phyloP scores from a whole-genome alignment of 345 rosid species.

The Barbarea vulgaris region DNA sequence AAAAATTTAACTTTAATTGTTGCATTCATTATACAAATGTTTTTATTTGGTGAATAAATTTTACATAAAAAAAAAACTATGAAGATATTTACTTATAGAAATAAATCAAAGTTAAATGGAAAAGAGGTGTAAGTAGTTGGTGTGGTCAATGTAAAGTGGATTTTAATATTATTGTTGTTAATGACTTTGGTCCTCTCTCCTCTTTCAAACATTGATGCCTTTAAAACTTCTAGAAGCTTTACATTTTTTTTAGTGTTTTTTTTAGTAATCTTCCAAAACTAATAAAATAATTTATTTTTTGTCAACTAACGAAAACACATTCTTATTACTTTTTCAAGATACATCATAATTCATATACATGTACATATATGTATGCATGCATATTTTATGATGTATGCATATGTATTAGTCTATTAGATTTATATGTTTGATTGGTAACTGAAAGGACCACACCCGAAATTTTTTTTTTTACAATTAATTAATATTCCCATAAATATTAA shows the following conservation, averaged over 20 bases:
- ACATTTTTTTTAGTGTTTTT: background rate
- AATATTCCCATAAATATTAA: too few relatives aligned
- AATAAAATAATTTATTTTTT: background rate
- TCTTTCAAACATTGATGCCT: constrained; percentile 8
- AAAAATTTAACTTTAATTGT: too few relatives aligned
- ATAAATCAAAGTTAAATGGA: background rate
- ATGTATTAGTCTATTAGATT: background rate
- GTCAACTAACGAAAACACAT: background rate
- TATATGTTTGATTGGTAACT: background rate
- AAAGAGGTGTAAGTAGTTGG: constrained; percentile 10
- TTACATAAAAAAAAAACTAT: too few relatives aligned
- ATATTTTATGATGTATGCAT: background rate
- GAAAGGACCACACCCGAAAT: too few relatives aligned
- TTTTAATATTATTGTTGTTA: constrained; percentile 11
- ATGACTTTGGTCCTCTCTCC: constrained; percentile 5
- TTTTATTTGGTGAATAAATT: too few relatives aligned
- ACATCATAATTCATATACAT: background rate
- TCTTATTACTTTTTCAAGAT: background rate
- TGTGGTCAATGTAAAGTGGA: constrained; percentile 31
- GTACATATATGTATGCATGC: background rate
- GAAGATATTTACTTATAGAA: too few relatives aligned
- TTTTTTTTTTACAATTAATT: too few relatives aligned
- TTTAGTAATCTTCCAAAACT: constrained; percentile 1
- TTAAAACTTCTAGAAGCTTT: constrained; percentile 25
- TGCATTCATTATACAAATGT: too few relatives aligned